These are phyloP conservation scores for Prunus yedoensis DNA, from an alignment of 331 rosid species.

Conservation along the genomic window DNA sequence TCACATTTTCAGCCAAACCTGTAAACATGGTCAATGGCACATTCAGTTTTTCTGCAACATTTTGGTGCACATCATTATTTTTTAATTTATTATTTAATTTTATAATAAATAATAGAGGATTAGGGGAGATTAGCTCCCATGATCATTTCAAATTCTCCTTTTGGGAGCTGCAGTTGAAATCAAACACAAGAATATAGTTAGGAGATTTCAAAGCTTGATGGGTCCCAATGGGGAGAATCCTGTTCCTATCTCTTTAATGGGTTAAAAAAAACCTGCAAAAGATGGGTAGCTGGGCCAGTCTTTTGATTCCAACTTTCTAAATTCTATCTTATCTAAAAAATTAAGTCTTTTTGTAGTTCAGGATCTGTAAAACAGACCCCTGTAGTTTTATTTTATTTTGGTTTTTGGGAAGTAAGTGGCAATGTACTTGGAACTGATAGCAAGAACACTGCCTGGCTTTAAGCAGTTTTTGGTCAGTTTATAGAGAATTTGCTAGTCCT, in stretches of 20 bases:
- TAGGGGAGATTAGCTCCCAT: too few relatives aligned
- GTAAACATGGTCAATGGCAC: not conserved
- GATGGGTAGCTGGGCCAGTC: not conserved
- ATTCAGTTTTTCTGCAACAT: too few relatives aligned
- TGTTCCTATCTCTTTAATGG: not conserved
- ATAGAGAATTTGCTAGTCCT: not conserved
- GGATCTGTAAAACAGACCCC: not conserved
- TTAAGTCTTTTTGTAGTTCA: too few relatives aligned
- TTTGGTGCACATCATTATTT: not conserved
- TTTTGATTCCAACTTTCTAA: not conserved
- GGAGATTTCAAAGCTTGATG: not conserved
- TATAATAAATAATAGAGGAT: too few relatives aligned
- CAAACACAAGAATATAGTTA: not conserved
- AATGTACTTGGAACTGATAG: slow-evolving; percentile 1
- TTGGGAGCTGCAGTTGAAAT: not conserved
- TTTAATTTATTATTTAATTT: too few relatives aligned
- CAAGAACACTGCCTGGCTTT: not conserved
- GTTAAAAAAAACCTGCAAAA: not conserved
- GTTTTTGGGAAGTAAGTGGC: not conserved
- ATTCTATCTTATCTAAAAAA: too few relatives aligned
- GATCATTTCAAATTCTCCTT: too few relatives aligned
- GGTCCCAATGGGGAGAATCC: not conserved
- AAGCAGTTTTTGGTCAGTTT: not conserved
- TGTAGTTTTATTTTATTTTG: not conserved
- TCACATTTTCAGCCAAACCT: not conserved